A percentile compares a stretch with the other conserved stretches of the same genome.
Conservation (phyloP, 2,329 filamentous ascomycete species). For the Fusarium phyllophilum region DNA sequence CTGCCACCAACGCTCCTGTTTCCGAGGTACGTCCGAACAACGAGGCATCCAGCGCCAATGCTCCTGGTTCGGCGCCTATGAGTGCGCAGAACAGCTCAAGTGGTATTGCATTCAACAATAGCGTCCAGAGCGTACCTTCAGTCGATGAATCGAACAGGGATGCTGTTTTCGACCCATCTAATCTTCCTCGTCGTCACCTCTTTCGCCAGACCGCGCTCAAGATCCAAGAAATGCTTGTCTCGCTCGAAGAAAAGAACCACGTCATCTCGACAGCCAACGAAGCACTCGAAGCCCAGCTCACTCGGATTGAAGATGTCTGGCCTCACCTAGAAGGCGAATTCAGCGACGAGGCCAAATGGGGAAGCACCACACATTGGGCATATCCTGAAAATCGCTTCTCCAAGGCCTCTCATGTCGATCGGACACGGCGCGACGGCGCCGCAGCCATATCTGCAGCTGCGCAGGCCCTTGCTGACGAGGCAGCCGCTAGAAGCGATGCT, state of each 20-base stretch:
- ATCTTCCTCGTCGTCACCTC: constrained; percentile 74
- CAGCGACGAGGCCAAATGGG: constrained; percentile 92
- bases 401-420: constrained; percentile 73
- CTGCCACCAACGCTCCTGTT: constrained; percentile 64
- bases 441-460: constrained; percentile 81
- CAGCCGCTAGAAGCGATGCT: constrained; percentile 83
- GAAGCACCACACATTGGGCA: constrained; percentile 93
- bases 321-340: constrained; percentile 89
- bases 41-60: constrained; percentile 56
- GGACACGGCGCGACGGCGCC: constrained; percentile 81
- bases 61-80: constrained; percentile 58
- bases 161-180: constrained; percentile 63
- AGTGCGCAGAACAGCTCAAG: constrained; percentile 62
- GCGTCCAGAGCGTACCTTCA: constrained; percentile 52
- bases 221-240: constrained; percentile 86
- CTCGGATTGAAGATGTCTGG: constrained; percentile 87
- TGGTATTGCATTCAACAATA: constrained; percentile 51
- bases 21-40: constrained; percentile 58
- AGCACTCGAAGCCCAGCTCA: constrained; percentile 84
- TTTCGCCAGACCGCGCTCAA: constrained; percentile 82
- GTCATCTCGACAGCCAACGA: constrained; percentile 94
- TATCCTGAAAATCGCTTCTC: constrained; percentile 84
- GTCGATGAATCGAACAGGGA: constrained; percentile 56
- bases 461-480: constrained; percentile 82
- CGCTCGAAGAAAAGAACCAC: constrained; percentile 97